Base-by-base conservation (phyloP, 768 basidiomycete genomes). In the Kwoniella newhampshirensis region DNA sequence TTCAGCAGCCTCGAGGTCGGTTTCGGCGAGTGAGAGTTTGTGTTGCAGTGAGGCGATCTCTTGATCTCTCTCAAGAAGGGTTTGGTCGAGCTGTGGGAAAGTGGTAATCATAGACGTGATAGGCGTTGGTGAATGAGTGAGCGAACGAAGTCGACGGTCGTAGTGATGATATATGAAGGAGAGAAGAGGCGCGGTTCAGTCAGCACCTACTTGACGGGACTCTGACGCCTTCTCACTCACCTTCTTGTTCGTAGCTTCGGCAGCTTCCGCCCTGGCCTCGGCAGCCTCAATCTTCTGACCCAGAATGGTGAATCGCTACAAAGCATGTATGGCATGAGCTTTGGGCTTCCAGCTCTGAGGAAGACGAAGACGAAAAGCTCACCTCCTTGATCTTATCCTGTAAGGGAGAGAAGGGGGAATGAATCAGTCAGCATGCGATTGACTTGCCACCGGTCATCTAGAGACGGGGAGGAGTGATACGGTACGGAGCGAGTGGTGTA, bases 201-300 rank as follows among this genome's bases (percentile, higher is more conserved):
- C 42, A 44, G 15, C 21, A 4, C 17, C n/a, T n/a, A 30, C 27
- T 9, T 12, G 30, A 3, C 9, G 25, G 11, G 27, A 6, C 7
- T 37, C 30, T 11, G 37, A 12, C 36, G 3, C 30, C 11, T 21
- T 25, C 27, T 3, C 21, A 60, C 70, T 35, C 56, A 74, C 75
- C 58, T 66, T 80, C 83, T 92, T 94, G 81, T 83, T 84, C 81
- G 88, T 86, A 3, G 79, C 80, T 76, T 98, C 94, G 11, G 91
- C 89, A 12, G 78, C 81, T 70, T 99, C 96, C 28, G 94, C 96
- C 54, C 96, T 89, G 23, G 78, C 75, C 54, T 87, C 78, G 39
- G 91, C 87, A 48, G 70, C 72, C 76, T 99, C 96, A 51, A 90
- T 91, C 80, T 98, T 93, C 35, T 75, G 73, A 62, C 91, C 62